These are phyloP conservation scores for Tylopilus vinaceipallidus DNA, from an alignment of 768 basidiomycete species.

Conservation along the genomic window DNA sequence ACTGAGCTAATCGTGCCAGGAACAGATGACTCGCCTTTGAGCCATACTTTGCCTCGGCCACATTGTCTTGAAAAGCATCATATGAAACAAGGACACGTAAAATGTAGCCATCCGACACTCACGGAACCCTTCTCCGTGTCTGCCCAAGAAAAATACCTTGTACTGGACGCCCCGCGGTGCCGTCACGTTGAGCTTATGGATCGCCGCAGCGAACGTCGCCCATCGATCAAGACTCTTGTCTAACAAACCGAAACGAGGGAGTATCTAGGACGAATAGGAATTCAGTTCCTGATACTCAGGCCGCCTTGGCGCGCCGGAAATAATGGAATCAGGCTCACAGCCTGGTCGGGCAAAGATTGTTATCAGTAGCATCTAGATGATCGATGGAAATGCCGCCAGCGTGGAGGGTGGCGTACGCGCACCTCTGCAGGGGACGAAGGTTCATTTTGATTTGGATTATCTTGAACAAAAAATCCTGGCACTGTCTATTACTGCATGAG, in stretches of 20 bases:
- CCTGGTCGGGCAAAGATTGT: background rate
- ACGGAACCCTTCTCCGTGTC: conserved; percentile 53
- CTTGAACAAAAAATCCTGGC: conserved; percentile 9
- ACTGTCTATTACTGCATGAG: background rate
- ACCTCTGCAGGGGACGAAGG: background rate
- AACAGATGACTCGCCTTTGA: conserved; percentile 29
- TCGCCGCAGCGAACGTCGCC: conserved; percentile 37
- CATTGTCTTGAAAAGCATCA: conserved; percentile 51
- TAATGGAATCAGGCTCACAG: background rate
- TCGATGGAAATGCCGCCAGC: background rate
- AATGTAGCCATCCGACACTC: background rate
- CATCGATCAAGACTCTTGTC: conserved; percentile 42
- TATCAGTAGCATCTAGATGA: too few relatives aligned
- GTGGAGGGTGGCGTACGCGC: background rate
- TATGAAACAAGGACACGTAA: background rate
- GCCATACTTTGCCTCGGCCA: conserved; percentile 64
- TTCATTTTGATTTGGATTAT: background rate
- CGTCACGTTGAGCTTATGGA: conserved; percentile 35
- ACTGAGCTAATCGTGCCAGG: too few relatives aligned
- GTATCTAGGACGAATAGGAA: conserved; percentile 1
- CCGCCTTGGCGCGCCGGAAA: background rate
- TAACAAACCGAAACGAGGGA: conserved; percentile 4
- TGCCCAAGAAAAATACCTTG: conserved; percentile 60
- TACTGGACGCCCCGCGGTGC: conserved; percentile 4
- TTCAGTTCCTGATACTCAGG: too few relatives aligned